Base-by-base conservation (phyloP, 306 rosid genomes). In the Aeschynomene evenia region DNA sequence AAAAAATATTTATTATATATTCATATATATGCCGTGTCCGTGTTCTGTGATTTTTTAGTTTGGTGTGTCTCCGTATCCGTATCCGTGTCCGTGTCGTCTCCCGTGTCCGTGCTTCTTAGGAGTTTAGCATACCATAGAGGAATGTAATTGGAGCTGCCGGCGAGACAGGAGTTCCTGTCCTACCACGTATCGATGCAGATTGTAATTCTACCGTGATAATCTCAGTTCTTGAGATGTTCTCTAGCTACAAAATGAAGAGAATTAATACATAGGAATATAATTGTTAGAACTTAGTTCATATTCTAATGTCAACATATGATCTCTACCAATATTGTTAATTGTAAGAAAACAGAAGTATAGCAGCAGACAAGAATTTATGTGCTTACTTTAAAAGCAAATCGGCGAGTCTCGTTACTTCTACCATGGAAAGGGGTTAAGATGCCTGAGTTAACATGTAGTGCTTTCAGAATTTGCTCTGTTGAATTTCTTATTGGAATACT, bases 121-220 rank as follows among this genome's bases (percentile, higher is more conserved):
- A 49, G 26, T 67, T 50, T 68, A 19, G 9, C 48, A 34, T 75
- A 88, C 94, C 95, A 63, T 79, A 88, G 48, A 88, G 89, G 71
- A 85, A 83, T 15, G 85, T 88, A 33, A 83, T 28, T 1, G 85
- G 74, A 62, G 83, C 66, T 79, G 72, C 81, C 34, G 83, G 78
- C 75, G 84, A 72, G 80, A 88, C 91, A 28, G 85, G 83, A 68
- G 78, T 66, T 62, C 89, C 91, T 51, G 87, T 74, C 71, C 66
- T 69, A 12, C 95, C 87, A 40, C 81, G 23, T 52, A 88, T 11
- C 40, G 76, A 52, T 46, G 74, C 51, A 52, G 81, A 68, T 66
- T 75, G 79, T 45, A 85, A 72, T 73, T 79, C 79, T 48, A 82
- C 66, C 16, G 46, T 70, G 71, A 88, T 56, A 64, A 83, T 81